These are phyloP conservation scores for Nakazawaea siamensis DNA, from an alignment of 805 yeast genomes.

Conservation along the genomic window DNA sequence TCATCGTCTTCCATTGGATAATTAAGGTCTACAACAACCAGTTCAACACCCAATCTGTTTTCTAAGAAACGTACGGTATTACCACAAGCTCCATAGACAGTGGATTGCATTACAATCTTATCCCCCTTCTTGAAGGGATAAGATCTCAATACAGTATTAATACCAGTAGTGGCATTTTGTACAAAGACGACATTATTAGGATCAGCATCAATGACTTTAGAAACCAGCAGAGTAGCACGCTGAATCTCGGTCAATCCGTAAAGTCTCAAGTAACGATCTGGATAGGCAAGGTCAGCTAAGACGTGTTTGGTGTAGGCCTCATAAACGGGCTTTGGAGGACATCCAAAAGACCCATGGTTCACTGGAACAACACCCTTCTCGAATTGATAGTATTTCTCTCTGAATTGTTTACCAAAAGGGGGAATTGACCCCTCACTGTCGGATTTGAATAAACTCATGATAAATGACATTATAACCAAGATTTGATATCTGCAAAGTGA, in stretches of 20 bases:
- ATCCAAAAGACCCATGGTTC: slow-evolving; percentile 63
- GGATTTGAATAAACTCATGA: neutral
- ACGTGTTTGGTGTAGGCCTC: slow-evolving; percentile 25
- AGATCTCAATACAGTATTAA: slow-evolving; percentile 48
- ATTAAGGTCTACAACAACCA: slow-evolving; percentile 27
- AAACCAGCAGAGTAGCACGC: slow-evolving; percentile 27
- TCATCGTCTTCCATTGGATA: slow-evolving; percentile 38
- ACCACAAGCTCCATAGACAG: slow-evolving; percentile 47
- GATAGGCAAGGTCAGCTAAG: slow-evolving; percentile 25
- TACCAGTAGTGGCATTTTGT: slow-evolving; percentile 53
- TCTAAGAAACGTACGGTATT: slow-evolving; percentile 39
- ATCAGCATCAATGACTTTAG: slow-evolving; percentile 39
- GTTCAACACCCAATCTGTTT: slow-evolving; percentile 23
- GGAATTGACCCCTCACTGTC: slow-evolving; percentile 10
- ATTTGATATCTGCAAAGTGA: no score
- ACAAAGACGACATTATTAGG: slow-evolving; percentile 42
- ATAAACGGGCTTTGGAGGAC: slow-evolving; percentile 39
- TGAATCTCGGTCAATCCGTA: slow-evolving; percentile 22
- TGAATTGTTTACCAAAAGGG: slow-evolving; percentile 46
- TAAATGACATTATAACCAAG: neutral
- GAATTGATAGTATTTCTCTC: slow-evolving; percentile 35
- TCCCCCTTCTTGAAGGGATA: slow-evolving; percentile 44
- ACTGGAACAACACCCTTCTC: slow-evolving; percentile 34
- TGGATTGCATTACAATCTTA: slow-evolving; percentile 36
- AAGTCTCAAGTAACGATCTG: slow-evolving; percentile 36